A percentile compares a stretch with the other conserved stretches of the same genome.
These are phyloP conservation scores for Abelmoschus esculentus DNA, from an alignment of 345 rosid genomes.

Conservation along the genomic window DNA sequence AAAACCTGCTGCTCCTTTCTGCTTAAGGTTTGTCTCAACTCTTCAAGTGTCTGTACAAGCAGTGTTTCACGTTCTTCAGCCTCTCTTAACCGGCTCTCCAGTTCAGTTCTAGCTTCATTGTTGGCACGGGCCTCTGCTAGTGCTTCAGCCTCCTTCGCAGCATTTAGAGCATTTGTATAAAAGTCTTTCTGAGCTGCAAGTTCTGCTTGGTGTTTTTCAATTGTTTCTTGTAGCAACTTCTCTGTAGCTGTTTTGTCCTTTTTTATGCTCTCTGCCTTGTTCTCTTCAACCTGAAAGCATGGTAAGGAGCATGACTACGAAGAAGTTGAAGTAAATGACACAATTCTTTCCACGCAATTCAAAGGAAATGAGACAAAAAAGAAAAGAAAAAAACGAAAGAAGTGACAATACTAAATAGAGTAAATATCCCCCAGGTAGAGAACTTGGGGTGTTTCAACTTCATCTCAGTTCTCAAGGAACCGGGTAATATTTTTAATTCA, in stretches of 20 bases:
- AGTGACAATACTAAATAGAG: not conserved
- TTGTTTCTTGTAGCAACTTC: constrained; percentile 86
- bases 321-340: not conserved
- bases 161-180: constrained; percentile 73
- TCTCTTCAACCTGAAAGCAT: constrained; percentile 76
- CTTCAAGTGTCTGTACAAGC: constrained; percentile 93
- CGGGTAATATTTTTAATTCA: not conserved
- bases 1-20: constrained; percentile 93
- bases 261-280: constrained; percentile 83
- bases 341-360: not conserved
- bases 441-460: not conserved
- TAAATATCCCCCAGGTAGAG: not conserved
- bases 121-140: constrained; percentile 87
- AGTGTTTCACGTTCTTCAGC: constrained; percentile 90
- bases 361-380: not conserved
- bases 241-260: constrained; percentile 92
- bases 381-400: not conserved
- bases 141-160: constrained; percentile 92
- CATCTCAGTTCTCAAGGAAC: not conserved
- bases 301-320: not conserved
- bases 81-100: constrained; percentile 81
- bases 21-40: constrained; percentile 84
- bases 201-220: constrained; percentile 90
- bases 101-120: constrained; percentile 82
- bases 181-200: constrained; percentile 75